Conservation (phyloP, 2,329 filamentous ascomycete species). For the Penicillium occitanis region DNA sequence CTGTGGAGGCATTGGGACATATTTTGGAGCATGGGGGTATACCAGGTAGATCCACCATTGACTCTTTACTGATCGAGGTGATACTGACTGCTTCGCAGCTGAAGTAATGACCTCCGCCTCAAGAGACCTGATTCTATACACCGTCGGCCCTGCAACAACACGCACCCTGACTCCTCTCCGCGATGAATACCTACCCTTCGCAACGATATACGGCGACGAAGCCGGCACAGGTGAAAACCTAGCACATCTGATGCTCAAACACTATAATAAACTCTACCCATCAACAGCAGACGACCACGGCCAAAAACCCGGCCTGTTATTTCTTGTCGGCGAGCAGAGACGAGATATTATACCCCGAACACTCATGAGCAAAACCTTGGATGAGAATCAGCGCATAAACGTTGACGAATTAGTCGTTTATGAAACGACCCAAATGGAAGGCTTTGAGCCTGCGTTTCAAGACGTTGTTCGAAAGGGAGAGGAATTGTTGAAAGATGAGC, state of each 20-base stretch:
- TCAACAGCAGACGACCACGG: constrained; percentile 25
- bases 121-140: constrained; percentile 41
- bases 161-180: constrained; percentile 63
- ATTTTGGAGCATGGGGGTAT: constrained; percentile 12
- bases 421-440: constrained; percentile 76
- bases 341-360: constrained; percentile 86
- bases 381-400: constrained; percentile 54
- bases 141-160: constrained; percentile 53
- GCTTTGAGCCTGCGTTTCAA: constrained; percentile 69
- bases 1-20: constrained; percentile 46
- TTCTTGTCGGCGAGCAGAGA: constrained; percentile 85
- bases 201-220: constrained; percentile 70
- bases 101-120: constrained; percentile 26
- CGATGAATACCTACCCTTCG: constrained; percentile 47
- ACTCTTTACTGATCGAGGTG: not conserved
- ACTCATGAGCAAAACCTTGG: constrained; percentile 60
- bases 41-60: constrained; percentile 26
- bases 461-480: constrained; percentile 47
- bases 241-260: constrained; percentile 72
- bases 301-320: constrained; percentile 64
- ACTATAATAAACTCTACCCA: constrained; percentile 60
- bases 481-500: not conserved
- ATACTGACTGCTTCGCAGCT: constrained; percentile 1
- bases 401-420: constrained; percentile 85
- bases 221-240: constrained; percentile 83